Evolutionary conservation across 2,329 filamentous ascomycete genomes (phyloP).

Genomic region (Talaromyces islandicus): DNA sequence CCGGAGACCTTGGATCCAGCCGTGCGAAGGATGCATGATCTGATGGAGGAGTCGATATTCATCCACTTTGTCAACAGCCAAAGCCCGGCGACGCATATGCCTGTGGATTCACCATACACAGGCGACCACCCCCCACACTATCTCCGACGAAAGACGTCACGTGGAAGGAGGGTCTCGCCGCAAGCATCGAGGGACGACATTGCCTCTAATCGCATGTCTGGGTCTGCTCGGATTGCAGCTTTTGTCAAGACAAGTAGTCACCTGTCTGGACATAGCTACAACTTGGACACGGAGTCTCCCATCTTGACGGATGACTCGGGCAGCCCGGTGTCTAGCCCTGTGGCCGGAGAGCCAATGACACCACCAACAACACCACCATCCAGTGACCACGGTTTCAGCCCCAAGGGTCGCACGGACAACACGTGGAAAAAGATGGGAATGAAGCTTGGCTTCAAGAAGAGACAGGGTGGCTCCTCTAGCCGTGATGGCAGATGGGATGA

Average conservation of each 20-base stretch:
- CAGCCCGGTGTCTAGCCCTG: conserved; percentile 32
- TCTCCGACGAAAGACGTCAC: conserved; percentile 10
- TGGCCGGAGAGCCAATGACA: conserved; percentile 42
- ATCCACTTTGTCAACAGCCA: conserved; percentile 79
- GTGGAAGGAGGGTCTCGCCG: conserved; percentile 14
- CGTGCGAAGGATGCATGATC: conserved; percentile 80
- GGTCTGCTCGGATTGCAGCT: conserved; percentile 21
- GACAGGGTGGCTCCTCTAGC: conserved; percentile 19
- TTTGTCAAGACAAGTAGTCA: conserved; percentile 30
- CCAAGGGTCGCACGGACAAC: conserved; percentile 40
- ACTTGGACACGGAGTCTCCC: conserved; percentile 32
- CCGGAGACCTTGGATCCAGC: conserved; percentile 75
- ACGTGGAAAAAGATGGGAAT: conserved; percentile 50
- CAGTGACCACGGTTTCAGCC: conserved; percentile 31
- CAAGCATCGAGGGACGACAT: conserved; percentile 22
- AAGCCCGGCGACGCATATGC: conserved; percentile 43
- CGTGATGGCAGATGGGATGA: conserved; percentile 19
- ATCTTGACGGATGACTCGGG: conserved; percentile 43
- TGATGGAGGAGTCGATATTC: conserved; percentile 96
- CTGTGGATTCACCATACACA: conserved; percentile 37
- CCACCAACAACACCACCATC: conserved; percentile 47
- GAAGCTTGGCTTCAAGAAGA: conserved; percentile 42
- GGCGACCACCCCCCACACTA: conserved; percentile 18
- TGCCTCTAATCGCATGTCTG: conserved; percentile 15
- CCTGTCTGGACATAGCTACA: conserved; percentile 31